Base-by-base conservation (phyloP, 352 stramenopile species). In the Blastocystis sp. region DNA sequence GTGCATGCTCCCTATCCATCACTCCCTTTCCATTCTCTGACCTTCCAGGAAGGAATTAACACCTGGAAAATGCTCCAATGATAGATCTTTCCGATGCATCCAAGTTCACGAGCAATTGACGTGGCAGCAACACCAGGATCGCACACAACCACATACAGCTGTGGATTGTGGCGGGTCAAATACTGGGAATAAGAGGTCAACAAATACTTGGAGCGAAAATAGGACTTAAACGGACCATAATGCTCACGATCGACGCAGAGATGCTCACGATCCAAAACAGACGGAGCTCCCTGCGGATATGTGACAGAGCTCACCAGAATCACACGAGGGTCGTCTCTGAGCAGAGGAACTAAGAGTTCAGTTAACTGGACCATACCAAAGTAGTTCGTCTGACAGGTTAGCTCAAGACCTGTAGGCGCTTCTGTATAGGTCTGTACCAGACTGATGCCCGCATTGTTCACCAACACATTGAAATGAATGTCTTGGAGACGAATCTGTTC, bases 341-440 rank as follows among this genome's bases (percentile, higher is more conserved):
- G 53, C 4, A 69, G 29, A 11, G 73, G 73, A 84, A 64, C 68
- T 15, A 84, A n/a, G 15, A 39, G 53, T 41, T 84, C 73, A 2
- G 73, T 84, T 2, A 84, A 50, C 39, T 84, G 47, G 8, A 84
- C 56, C 29, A 84, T 18, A 23, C 73, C 73, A 43, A 84, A 43
- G 50, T 84, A 84, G 54, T 84, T 84, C 7, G 73, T 84, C 47
- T 84, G 73, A 69, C 73, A 84, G 0, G 73, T 84, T 47, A 68
- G 15, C 26, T 84, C 73, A 15, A 68, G 13, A 20, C 73, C 73
- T n/a, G 73, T 84, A 11, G 53, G 18, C 0, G 73, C 50, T n/a
- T 84, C 73, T 7, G 62, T 69, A 53, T 84, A 84, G 20, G 26
- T 47, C 20, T 66, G 73, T 39, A 84, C 53, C 73, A 84, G 47